Evolutionary conservation across 192 early-diverging fungal genomes (phyloP).

Genomic region (Backusella tuberculispora): DNA sequence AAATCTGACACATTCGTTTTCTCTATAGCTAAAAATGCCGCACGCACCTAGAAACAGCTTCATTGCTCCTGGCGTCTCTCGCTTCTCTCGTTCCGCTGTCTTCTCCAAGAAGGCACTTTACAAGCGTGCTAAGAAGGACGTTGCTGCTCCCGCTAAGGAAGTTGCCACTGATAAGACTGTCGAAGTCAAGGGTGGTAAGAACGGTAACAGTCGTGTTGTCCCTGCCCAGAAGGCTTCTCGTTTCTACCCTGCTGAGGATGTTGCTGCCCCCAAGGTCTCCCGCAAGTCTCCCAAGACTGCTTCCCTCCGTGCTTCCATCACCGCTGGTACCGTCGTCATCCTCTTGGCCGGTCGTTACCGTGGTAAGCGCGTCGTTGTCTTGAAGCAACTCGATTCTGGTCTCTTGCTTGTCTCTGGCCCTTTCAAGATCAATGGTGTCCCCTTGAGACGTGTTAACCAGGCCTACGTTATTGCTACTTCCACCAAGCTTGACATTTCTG

Average conservation of each 20-base stretch:
- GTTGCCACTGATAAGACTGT: slow-evolving; percentile 66
- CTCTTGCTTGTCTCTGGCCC: slow-evolving; percentile 97
- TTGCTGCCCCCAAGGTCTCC: slow-evolving; percentile 73
- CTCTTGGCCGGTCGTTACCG: slow-evolving; percentile 94
- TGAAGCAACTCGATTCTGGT: slow-evolving; percentile 96
- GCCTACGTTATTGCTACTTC: slow-evolving; percentile 99
- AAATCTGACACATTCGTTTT: background rate
- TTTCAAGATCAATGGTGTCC: slow-evolving; percentile 98
- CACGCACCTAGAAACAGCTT: slow-evolving; percentile 78
- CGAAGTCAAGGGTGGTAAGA: slow-evolving; percentile 81
- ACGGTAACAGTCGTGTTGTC: slow-evolving; percentile 73
- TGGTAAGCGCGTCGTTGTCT: slow-evolving; percentile 98
- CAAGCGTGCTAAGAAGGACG: slow-evolving; percentile 81
- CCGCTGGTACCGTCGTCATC: slow-evolving; percentile 97
- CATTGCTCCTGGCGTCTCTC: slow-evolving; percentile 84
- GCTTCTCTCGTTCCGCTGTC: slow-evolving; percentile 80
- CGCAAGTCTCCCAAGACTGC: slow-evolving; percentile 77
- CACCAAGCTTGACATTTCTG: slow-evolving; percentile 93
- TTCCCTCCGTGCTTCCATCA: slow-evolving; percentile 89
- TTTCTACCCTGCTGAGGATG: slow-evolving; percentile 89
- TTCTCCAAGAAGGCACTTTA: slow-evolving; percentile 89
- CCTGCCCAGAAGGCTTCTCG: slow-evolving; percentile 69
- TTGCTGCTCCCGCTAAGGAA: slow-evolving; percentile 52
- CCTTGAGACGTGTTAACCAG: slow-evolving; percentile 97
- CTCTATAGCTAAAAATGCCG: slow-evolving; percentile 51